Conservation (phyloP, 257 asterid species). For the Knoxia roxburghii region DNA sequence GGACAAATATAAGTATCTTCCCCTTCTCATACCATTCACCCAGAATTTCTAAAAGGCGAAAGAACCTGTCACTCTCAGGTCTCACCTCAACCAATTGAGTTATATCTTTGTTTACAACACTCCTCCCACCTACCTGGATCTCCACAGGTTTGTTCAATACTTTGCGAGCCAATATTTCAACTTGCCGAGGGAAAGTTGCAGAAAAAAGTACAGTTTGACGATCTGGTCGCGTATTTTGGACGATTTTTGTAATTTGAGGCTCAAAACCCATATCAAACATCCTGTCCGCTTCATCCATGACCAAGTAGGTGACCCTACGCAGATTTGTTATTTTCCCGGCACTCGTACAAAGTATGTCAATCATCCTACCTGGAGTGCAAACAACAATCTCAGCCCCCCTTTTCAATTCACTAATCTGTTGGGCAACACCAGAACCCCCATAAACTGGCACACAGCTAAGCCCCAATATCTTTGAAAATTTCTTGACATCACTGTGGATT, state of each 20-base stretch:
- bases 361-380: constrained; percentile 95
- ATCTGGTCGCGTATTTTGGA: constrained; percentile 82
- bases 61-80: constrained; percentile 79
- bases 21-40: constrained; percentile 96
- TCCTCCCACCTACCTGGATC: constrained; percentile 89
- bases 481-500: constrained; percentile 73
- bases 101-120: constrained; percentile 93
- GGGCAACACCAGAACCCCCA: constrained; percentile 96
- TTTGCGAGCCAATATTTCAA: constrained; percentile 80
- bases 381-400: constrained; percentile 91
- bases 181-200: constrained; percentile 94
- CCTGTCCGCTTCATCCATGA: constrained; percentile 94
- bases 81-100: constrained; percentile 83
- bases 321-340: constrained; percentile 82
- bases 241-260: constrained; percentile 86
- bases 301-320: constrained; percentile 86
- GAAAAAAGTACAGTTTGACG: constrained; percentile 90
- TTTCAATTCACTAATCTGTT: constrained; percentile 84
- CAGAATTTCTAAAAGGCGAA: constrained; percentile 62
- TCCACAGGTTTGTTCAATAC: constrained; percentile 81
- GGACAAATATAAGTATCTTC: constrained; percentile 72
- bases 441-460: constrained; percentile 81
- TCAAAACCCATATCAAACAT: constrained; percentile 98
- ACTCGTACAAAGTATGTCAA: constrained; percentile 85
- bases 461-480: constrained; percentile 65